A percentile compares a stretch with the other conserved stretches of the same genome.
These are phyloP conservation scores for Fagopyrum esculentum DNA, from an alignment of 148 eudicot genomes.

Conservation along the genomic window DNA sequence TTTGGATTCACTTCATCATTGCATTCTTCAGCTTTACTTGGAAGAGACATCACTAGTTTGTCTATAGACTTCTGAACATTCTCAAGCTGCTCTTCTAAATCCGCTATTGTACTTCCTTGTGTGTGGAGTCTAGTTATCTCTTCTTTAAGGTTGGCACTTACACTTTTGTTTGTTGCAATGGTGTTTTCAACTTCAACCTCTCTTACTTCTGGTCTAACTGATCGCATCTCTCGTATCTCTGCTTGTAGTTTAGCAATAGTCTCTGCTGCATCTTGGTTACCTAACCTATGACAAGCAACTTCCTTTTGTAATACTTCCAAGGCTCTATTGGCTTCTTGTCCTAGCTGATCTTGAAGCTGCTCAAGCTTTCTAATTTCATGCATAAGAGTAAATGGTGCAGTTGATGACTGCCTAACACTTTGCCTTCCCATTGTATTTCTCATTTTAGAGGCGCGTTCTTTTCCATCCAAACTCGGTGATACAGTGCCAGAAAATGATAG, in stretches of 20 bases:
- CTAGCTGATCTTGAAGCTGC: constrained; percentile 95
- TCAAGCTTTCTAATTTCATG: constrained; percentile 86
- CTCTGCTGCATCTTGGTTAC: constrained; percentile 96
- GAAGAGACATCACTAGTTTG: constrained; percentile 82
- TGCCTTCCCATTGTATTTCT: constrained; percentile 55
- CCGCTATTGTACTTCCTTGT: constrained; percentile 82
- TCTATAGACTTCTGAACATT: constrained; percentile 88
- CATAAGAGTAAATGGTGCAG: constrained; percentile 93
- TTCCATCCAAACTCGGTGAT: constrained; percentile 38
- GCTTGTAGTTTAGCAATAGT: constrained; percentile 88
- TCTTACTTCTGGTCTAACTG: constrained; percentile 30
- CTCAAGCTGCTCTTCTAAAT: constrained; percentile 89
- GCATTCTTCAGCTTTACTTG: constrained; percentile 32
- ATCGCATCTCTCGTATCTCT: constrained; percentile 75
- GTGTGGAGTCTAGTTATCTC: constrained; percentile 92
- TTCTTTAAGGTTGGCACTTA: constrained; percentile 86
- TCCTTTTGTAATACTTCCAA: constrained; percentile 91
- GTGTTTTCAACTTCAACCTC: constrained; percentile 44
- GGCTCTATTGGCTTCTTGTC: constrained; percentile 92
- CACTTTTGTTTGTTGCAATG: constrained; percentile 65
- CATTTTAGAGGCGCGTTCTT: constrained; percentile 29
- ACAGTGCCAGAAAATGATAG: constrained; percentile 65
- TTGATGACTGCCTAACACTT: constrained; percentile 71
- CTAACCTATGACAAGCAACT: constrained; percentile 83
- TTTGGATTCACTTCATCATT: constrained; percentile 26